phyloP scores from a whole-genome alignment of 352 stramenopile genomes.

The Phytopythium vexans region DNA sequence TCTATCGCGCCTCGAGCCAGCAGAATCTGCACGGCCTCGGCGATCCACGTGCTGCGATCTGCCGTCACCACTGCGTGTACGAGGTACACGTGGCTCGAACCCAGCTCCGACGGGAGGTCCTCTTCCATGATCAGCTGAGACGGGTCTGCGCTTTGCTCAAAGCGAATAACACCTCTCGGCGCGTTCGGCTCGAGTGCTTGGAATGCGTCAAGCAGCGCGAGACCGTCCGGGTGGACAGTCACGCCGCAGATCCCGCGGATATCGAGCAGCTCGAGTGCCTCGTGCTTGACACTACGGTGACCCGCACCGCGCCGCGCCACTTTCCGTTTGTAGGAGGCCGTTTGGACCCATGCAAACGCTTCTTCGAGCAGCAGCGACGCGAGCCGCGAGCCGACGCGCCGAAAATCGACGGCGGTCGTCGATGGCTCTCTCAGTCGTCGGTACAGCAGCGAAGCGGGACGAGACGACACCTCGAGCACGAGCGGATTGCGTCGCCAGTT shows the following conservation, averaged over 20 bases:
- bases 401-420: slow-evolving; percentile 15
- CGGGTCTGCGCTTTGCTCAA: slow-evolving; percentile 1
- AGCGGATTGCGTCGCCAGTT: neutral
- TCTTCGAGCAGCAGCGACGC: slow-evolving; percentile 35
- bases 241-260: slow-evolving; percentile 9
- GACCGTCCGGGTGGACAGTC: slow-evolving; percentile 8
- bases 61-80: slow-evolving; percentile 17
- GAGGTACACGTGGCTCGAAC: slow-evolving; percentile 14
- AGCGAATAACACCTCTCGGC: slow-evolving; percentile 15
- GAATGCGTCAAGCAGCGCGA: slow-evolving; percentile 22
- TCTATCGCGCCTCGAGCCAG: slow-evolving; percentile 15
- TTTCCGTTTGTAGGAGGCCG: neutral
- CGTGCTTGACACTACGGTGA: slow-evolving; percentile 4
- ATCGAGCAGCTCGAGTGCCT: slow-evolving; percentile 9
- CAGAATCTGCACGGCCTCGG: slow-evolving; percentile 13
- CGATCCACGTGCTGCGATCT: slow-evolving; percentile 5
- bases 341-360: slow-evolving; percentile 25
- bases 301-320: neutral
- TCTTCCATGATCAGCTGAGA: slow-evolving; percentile 2
- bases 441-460: neutral
- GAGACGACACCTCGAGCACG: neutral
- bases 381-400: slow-evolving; percentile 22
- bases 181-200: slow-evolving; percentile 23
- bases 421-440: slow-evolving; percentile 7
- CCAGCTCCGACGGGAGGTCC: slow-evolving; percentile 10